Evolutionary conservation across 345 rosid species (phyloP).

Genomic region (Draba incana): DNA sequence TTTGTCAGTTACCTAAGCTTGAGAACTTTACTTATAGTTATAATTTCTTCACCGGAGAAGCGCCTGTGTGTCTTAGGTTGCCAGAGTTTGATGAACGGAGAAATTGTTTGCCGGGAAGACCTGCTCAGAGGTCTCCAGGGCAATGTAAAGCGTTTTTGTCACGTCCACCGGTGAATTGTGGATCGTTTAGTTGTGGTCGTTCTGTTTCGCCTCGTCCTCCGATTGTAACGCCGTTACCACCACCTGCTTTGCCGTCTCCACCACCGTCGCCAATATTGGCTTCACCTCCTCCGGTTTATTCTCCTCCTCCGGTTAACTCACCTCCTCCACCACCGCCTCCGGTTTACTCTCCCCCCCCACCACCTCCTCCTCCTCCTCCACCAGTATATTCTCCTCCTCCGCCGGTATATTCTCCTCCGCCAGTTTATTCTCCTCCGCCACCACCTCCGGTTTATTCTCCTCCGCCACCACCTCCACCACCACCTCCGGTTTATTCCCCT

Average conservation of each 20-base stretch:
- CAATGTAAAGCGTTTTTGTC: slow-evolving; percentile 57
- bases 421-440: slow-evolving; percentile 35
- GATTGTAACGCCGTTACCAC: slow-evolving; percentile 66
- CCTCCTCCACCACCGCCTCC: slow-evolving; percentile 19
- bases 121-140: slow-evolving; percentile 56
- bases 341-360: slow-evolving; percentile 33
- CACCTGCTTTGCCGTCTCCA: slow-evolving; percentile 63
- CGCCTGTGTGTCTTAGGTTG: slow-evolving; percentile 58
- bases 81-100: slow-evolving; percentile 55
- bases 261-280: slow-evolving; percentile 43
- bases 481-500: slow-evolving; percentile 13
- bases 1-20: slow-evolving; percentile 65
- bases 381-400: slow-evolving; percentile 29
- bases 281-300: slow-evolving; percentile 39
- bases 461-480: slow-evolving; percentile 35
- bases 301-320: slow-evolving; percentile 44
- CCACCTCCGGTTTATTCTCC: slow-evolving; percentile 32
- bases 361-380: slow-evolving; percentile 23
- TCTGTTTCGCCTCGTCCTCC: slow-evolving; percentile 65
- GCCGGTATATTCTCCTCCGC: slow-evolving; percentile 18
- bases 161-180: slow-evolving; percentile 59
- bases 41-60: slow-evolving; percentile 75
- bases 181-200: slow-evolving; percentile 67
- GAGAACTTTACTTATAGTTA: slow-evolving; percentile 66
- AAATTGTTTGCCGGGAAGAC: slow-evolving; percentile 66